Conservation (phyloP, 1,284 basidiomycete species). For the Xerocomus amazonicus region DNA sequence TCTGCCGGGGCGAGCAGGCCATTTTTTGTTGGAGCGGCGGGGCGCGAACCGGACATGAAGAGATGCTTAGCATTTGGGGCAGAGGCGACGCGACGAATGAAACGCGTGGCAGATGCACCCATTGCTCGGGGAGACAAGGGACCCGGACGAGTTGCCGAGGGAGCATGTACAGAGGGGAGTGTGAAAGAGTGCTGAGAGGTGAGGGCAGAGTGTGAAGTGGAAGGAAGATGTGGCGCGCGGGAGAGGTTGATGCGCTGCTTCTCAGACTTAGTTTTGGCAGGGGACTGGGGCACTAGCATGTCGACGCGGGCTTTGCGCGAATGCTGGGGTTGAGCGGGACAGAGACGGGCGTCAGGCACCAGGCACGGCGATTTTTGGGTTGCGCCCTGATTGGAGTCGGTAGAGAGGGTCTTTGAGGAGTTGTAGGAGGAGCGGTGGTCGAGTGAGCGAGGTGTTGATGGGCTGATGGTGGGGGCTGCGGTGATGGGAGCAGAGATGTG, state of each 20-base stretch:
- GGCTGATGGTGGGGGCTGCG: conserved; percentile 38
- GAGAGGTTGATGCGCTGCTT: conserved; percentile 39
- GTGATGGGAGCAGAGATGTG: conserved; percentile 34
- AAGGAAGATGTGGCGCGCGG: conserved; percentile 21
- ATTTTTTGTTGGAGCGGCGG: conserved; percentile 60
- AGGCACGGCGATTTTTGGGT: conserved; percentile 33
- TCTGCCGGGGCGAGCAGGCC: conserved; percentile 72
- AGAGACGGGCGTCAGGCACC: conserved; percentile 29
- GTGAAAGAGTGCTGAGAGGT: conserved; percentile 37
- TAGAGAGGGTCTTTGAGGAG: conserved; percentile 67
- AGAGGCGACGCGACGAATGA: conserved; percentile 92
- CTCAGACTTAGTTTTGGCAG: conserved; percentile 56
- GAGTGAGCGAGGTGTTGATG: conserved; percentile 43
- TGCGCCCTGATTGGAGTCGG: conserved; percentile 50
- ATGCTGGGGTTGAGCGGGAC: no score
- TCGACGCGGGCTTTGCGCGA: background rate
- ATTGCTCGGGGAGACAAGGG: conserved; percentile 61
- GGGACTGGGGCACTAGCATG: conserved; percentile 31
- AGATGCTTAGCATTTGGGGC: conserved; percentile 95
- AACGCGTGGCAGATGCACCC: conserved; percentile 71
- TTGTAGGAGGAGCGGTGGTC: conserved; percentile 66
- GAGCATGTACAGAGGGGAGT: conserved; percentile 33
- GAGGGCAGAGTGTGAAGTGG: conserved; percentile 30
- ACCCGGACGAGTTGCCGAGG: conserved; percentile 33
- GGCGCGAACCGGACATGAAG: conserved; percentile 59